These are phyloP conservation scores for Lanmaoa rubissima DNA, from an alignment of 768 basidiomycete species.

Conservation along the genomic window DNA sequence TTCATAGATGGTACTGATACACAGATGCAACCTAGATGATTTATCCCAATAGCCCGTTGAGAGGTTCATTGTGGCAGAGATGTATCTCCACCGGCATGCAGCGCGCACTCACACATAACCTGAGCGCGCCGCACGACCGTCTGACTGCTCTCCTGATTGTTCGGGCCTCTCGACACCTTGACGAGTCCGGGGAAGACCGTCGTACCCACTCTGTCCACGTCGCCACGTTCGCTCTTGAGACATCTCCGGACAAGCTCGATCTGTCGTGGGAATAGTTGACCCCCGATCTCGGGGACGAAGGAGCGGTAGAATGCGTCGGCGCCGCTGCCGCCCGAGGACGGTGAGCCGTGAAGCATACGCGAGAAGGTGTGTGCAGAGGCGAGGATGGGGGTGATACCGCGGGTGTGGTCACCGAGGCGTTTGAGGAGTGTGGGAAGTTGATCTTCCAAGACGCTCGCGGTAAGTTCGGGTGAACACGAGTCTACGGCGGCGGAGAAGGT, in stretches of 20 bases:
- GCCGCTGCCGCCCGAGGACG: conserved; percentile 36
- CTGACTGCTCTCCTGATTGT: conserved; percentile 50
- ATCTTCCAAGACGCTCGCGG: conserved; percentile 62
- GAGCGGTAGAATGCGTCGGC: conserved; percentile 80
- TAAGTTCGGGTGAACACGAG: conserved; percentile 68
- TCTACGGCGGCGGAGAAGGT: conserved; percentile 88
- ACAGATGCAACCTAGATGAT: conserved; percentile 24
- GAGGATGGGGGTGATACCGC: conserved; percentile 55
- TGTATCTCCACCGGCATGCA: conserved; percentile 29
- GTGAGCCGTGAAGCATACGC: conserved; percentile 80
- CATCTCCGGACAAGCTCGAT: conserved; percentile 86
- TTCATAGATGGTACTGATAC: conserved; percentile 8
- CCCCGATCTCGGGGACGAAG: conserved; percentile 82
- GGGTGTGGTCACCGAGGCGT: conserved; percentile 43
- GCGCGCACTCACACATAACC: conserved; percentile 83
- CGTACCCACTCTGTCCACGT: conserved; percentile 73
- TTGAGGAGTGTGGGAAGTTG: conserved; percentile 65
- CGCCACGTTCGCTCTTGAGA: conserved; percentile 69
- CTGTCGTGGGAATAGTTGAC: conserved; percentile 69
- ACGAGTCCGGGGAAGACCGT: conserved; percentile 88
- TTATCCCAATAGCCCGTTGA: neutral
- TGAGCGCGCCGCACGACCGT: conserved; percentile 81
- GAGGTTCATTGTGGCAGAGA: neutral
- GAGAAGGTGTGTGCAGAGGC: conserved; percentile 77
- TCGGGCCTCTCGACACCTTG: conserved; percentile 56